These are phyloP conservation scores for Phytophthora foliorum DNA, from an alignment of 352 stramenopile species.

Conservation along the genomic window DNA sequence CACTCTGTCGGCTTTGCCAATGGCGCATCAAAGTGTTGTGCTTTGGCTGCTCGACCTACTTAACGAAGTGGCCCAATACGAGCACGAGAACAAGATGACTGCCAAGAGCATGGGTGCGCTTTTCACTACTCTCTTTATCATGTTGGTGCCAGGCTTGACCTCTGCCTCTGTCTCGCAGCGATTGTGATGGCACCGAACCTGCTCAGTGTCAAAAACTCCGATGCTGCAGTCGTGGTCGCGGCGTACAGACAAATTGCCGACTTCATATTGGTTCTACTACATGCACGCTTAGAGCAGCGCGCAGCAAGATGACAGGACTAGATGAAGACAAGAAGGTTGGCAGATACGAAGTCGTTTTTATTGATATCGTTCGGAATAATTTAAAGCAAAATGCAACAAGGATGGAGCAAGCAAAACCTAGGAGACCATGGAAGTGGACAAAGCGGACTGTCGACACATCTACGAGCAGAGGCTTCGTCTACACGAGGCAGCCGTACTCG, in stretches of 20 bases:
- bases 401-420: slow-evolving; percentile 28
- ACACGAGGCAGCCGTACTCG: slow-evolving; percentile 86
- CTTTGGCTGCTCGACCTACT: slow-evolving; percentile 86
- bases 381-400: slow-evolving; percentile 43
- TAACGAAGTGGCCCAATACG: slow-evolving; percentile 60
- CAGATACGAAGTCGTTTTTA: slow-evolving; percentile 21
- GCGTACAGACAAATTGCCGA: slow-evolving; percentile 83
- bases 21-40: slow-evolving; percentile 52
- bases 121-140: not conserved
- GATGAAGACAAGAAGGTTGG: slow-evolving; percentile 34
- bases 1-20: slow-evolving; percentile 47
- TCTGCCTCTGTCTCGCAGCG: slow-evolving; percentile 38
- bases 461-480: slow-evolving; percentile 26
- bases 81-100: slow-evolving; percentile 83
- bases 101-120: slow-evolving; percentile 76
- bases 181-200: slow-evolving; percentile 88
- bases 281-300: slow-evolving; percentile 44
- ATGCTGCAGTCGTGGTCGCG: slow-evolving; percentile 73
- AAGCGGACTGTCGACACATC: slow-evolving; percentile 32
- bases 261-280: slow-evolving; percentile 63
- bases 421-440: slow-evolving; percentile 20
- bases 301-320: slow-evolving; percentile 59
- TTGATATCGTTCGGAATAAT: slow-evolving; percentile 44
- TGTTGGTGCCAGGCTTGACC: not conserved
- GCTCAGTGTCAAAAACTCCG: slow-evolving; percentile 70